Conservation (phyloP, 2,329 filamentous ascomycete species). For the Rutstroemia sp. region DNA sequence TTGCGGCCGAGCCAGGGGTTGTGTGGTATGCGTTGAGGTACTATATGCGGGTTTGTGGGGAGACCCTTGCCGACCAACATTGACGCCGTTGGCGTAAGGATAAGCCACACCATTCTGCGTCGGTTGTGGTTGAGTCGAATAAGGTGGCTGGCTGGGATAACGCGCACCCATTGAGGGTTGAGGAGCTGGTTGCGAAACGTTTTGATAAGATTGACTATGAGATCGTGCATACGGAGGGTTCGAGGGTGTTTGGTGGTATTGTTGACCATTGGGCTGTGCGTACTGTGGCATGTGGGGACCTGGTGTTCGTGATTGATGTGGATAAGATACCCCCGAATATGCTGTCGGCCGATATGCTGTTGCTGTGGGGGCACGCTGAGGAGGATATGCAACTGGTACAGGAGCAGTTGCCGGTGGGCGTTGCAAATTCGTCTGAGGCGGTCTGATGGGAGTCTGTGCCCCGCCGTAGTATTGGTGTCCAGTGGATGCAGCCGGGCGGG, state of each 20-base stretch:
- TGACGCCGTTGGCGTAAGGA: conserved; percentile 20
- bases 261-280: conserved; percentile 14
- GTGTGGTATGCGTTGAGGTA: conserved; percentile 17
- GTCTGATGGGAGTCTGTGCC: conserved; percentile 24
- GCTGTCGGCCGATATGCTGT: conserved; percentile 23
- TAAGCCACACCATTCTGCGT: conserved; percentile 25
- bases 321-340: conserved; percentile 26
- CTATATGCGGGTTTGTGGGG: conserved; percentile 27
- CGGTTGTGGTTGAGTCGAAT: conserved; percentile 21
- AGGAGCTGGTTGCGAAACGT: conserved; percentile 19
- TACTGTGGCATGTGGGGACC: conserved; percentile 22
- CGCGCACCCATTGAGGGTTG: conserved; percentile 20
- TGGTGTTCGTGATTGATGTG: conserved; percentile 25
- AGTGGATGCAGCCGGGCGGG: conserved; percentile 14
- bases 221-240: conserved; percentile 20
- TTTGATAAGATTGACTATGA: conserved; percentile 20
- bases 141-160: conserved; percentile 23
- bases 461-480: conserved; percentile 11
- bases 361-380: conserved; percentile 20
- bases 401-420: conserved; percentile 24
- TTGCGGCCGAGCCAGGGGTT: conserved; percentile 16
- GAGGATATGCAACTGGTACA: conserved; percentile 19
- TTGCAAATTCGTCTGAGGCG: conserved; percentile 21
- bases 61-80: conserved; percentile 23
- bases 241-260: conserved; percentile 18